Evolutionary conservation across 148 eudicot species (phyloP), one percentile per base, ranked within the genome.

Genomic region (Rhododendron griersonianum): DNA sequence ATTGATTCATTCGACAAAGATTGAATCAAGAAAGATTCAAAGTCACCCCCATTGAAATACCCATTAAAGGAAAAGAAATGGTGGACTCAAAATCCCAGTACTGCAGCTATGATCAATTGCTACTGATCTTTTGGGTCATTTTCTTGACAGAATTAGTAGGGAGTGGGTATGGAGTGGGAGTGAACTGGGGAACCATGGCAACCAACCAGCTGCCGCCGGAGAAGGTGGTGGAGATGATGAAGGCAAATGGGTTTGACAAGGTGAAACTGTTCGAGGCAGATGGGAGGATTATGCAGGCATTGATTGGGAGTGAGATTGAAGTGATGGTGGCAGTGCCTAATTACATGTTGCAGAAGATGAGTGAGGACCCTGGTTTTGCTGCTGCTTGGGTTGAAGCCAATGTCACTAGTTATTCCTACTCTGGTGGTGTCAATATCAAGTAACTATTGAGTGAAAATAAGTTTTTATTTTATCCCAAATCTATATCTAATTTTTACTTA

Each of bases 151-250:
- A 84, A 75, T 13, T 13, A 11, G 84, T 73, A 5, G 84, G 83
- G 10, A 80, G 37, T 10, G 92, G 89, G 35, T 86, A 53, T 0
- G 87, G 93, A 25, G 87, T 95, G 50, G 99, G 99, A 35, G 98
- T 98, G 87, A 98, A 98, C 87, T 98, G 99, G 98, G 99, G 99
- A 5, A 98, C 98, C 7, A 92, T 94, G 98, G 91, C 98, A 4
- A 91, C 90, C 19, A 94, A 95, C 85, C 93, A 90, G 79, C 69
- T 95, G 28, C 93, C 98, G 7, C 85, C 96, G 2, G 90, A 91
- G 59, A 91, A 86, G 75, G 97, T 98, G 67, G 99, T 98, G 11
- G 80, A 92, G 77, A 94, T 98, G 99, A 84, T 98, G 91, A 90
- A 73, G 44, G 91, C 92, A 13, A 98, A 98, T 83, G 98, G 99